Conservation (phyloP, 176 grass and related monocot genomes). For the Hordeum marinum region DNA sequence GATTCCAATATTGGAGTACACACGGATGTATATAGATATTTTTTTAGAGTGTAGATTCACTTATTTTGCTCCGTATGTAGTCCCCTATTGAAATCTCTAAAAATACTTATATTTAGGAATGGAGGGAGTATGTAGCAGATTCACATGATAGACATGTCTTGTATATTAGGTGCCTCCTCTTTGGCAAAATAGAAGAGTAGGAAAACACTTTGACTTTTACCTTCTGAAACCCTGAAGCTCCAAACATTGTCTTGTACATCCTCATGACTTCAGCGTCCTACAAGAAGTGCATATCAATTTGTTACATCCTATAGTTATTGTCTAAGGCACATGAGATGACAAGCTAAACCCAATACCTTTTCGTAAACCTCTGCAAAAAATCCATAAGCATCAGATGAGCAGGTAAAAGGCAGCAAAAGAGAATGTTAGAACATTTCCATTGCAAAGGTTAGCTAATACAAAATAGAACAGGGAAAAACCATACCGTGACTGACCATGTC, state of each 20-base stretch:
- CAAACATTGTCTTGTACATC: slow-evolving; percentile 99
- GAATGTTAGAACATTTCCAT: slow-evolving; percentile 26
- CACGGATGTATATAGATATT: too few relatives aligned
- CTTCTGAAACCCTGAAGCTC: slow-evolving; percentile 85
- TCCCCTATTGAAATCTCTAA: too few relatives aligned
- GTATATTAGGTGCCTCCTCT: not conserved
- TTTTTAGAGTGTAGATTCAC: too few relatives aligned
- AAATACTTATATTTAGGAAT: too few relatives aligned
- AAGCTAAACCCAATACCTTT: slow-evolving; percentile 53
- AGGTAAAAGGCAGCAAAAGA: slow-evolving; percentile 18
- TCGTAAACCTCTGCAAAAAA: slow-evolving; percentile 80
- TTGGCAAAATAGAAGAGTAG: not conserved
- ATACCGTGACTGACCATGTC: slow-evolving; percentile 64
- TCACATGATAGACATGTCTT: not conserved
- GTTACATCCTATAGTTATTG: slow-evolving; percentile 16
- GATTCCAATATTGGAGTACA: too few relatives aligned
- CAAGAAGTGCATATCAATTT: slow-evolving; percentile 29
- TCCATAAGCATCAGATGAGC: slow-evolving; percentile 22
- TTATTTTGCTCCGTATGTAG: too few relatives aligned
- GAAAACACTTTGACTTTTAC: slow-evolving; percentile 31
- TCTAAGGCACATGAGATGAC: slow-evolving; percentile 6
- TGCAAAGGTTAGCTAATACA: slow-evolving; percentile 5
- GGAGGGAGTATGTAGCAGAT: not conserved
- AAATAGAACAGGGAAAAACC: slow-evolving; percentile 14
- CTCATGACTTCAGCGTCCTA: slow-evolving; percentile 98